Percentiles rank a stretch among this genome's conserved stretches.
Conservation (phyloP, 192 early-diverging fungal species). For the Mortierella claussenii region DNA sequence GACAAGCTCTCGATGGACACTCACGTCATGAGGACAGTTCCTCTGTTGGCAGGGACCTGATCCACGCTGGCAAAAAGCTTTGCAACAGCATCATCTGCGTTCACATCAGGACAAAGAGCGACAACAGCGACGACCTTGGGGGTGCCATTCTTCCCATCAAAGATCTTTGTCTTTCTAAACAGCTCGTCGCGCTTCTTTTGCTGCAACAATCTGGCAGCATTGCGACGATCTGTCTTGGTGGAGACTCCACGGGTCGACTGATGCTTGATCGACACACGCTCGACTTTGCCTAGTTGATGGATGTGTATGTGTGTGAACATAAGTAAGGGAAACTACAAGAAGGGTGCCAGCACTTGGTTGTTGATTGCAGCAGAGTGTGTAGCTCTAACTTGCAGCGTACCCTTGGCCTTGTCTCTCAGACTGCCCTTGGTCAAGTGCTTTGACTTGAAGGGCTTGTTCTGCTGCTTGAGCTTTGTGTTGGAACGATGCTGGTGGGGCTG, state of each 20-base stretch:
- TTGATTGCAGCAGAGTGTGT: no score
- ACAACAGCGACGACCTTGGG: slow-evolving; percentile 94
- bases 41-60: slow-evolving; percentile 38
- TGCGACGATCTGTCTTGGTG: slow-evolving; percentile 81
- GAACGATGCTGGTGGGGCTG: slow-evolving; percentile 51
- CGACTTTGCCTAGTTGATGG: slow-evolving; percentile 68
- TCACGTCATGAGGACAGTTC: slow-evolving; percentile 53
- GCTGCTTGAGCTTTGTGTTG: slow-evolving; percentile 81
- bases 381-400: no score
- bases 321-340: neutral
- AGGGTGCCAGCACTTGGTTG: neutral
- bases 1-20: neutral
- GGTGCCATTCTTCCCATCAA: slow-evolving; percentile 81
- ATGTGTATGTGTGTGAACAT: no score
- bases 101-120: slow-evolving; percentile 86
- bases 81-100: slow-evolving; percentile 61
- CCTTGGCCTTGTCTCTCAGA: slow-evolving; percentile 84
- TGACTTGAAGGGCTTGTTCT: slow-evolving; percentile 98
- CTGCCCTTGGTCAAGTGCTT: slow-evolving; percentile 87
- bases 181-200: slow-evolving; percentile 85
- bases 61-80: slow-evolving; percentile 62
- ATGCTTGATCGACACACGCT: slow-evolving; percentile 68
- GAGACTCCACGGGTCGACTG: slow-evolving; percentile 56
- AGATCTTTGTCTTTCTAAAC: slow-evolving; percentile 77
- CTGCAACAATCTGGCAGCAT: slow-evolving; percentile 82